Evolutionary conservation across 495 filamentous ascomycete species (phyloP).

Genomic region (Xylaria bambusicola): DNA sequence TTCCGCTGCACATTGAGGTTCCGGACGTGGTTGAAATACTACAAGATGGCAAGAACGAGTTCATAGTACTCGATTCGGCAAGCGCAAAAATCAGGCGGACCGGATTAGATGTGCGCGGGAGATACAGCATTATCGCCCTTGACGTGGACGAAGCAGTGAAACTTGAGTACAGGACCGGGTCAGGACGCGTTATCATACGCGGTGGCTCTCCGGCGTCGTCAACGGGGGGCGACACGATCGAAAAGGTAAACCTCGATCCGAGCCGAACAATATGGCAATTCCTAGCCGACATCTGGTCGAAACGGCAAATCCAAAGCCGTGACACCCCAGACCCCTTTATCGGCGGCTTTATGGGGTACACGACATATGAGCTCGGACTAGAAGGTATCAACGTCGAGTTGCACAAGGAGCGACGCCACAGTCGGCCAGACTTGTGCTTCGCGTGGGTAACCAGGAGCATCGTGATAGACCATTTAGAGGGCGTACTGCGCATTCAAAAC

Average conservation of each 20-base stretch:
- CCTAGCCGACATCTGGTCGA: constrained; percentile 60
- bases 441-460: constrained; percentile 78
- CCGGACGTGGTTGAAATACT: constrained; percentile 53
- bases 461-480: constrained; percentile 71
- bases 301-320: constrained; percentile 40
- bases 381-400: constrained; percentile 54
- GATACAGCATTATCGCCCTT: constrained; percentile 69
- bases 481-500: constrained; percentile 65
- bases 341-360: constrained; percentile 87
- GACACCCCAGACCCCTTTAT: constrained; percentile 64
- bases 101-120: constrained; percentile 53
- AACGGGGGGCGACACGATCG: constrained; percentile 10
- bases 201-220: constrained; percentile 2
- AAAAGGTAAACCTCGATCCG: constrained; percentile 33
- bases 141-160: constrained; percentile 53
- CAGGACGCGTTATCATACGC: constrained; percentile 36
- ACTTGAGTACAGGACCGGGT: constrained; percentile 55
- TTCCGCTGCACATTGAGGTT: constrained; percentile 41
- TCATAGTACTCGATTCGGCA: constrained; percentile 59
- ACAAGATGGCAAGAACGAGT: constrained; percentile 39
- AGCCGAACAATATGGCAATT: constrained; percentile 56
- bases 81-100: constrained; percentile 42
- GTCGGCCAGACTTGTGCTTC: constrained; percentile 72
- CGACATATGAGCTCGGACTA: constrained; percentile 86
- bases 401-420: constrained; percentile 34